Conservation (phyloP, 2,329 filamentous ascomycete genomes). For the Chaetomium globosum region DNA sequence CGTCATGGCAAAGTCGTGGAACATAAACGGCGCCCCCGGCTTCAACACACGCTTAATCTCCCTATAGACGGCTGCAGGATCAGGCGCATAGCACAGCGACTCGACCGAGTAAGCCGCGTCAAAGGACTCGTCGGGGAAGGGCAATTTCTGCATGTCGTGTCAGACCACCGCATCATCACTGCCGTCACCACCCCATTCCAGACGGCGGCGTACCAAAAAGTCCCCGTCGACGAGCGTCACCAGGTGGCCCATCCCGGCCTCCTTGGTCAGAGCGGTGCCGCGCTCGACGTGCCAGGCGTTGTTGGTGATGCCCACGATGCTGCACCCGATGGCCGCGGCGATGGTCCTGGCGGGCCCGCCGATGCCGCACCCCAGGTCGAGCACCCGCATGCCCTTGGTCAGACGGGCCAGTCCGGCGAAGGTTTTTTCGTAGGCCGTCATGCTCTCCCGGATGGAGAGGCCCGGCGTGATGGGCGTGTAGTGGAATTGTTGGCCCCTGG, state of each 20-base stretch:
- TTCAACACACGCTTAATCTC: conserved; percentile 76
- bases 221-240: conserved; percentile 72
- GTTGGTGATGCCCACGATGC: conserved; percentile 75
- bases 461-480: conserved; percentile 74
- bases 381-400: conserved; percentile 65
- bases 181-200: too few species aligned
- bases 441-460: conserved; percentile 70
- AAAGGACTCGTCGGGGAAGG: conserved; percentile 70
- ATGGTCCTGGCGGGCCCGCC: conserved; percentile 76
- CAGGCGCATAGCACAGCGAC: conserved; percentile 74
- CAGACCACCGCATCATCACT: not conserved
- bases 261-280: conserved; percentile 66
- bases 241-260: conserved; percentile 66
- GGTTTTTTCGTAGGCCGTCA: conserved; percentile 78
- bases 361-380: conserved; percentile 78
- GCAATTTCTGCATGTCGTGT: conserved; percentile 62
- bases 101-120: conserved; percentile 79
- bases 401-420: conserved; percentile 71
- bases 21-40: conserved; percentile 74
- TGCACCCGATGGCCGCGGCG: conserved; percentile 69
- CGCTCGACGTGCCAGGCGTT: conserved; percentile 81
- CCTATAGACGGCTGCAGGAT: conserved; percentile 70
- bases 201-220: conserved; percentile 61
- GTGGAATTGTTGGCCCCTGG: conserved; percentile 70
- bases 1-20: conserved; percentile 82